Evolutionary conservation across 1,139 yeast genomes (phyloP).

Genomic region (Saccharomyces pastorianus): DNA sequence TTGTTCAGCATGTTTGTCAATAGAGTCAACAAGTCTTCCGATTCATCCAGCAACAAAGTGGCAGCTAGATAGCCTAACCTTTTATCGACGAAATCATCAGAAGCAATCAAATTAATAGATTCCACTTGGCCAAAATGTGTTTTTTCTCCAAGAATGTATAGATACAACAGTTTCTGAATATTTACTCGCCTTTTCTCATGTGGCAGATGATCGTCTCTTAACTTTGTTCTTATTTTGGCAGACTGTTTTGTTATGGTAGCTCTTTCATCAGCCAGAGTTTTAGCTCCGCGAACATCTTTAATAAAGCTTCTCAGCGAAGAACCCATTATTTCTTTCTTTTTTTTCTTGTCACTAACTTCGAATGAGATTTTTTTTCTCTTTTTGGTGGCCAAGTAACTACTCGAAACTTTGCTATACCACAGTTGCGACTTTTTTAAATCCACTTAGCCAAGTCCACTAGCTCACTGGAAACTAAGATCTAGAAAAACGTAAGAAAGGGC

Average conservation of each 20-base stretch:
- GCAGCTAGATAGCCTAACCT: constrained; percentile 91
- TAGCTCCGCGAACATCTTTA: constrained; percentile 83
- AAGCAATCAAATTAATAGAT: constrained; percentile 83
- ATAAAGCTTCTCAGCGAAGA: constrained; percentile 74
- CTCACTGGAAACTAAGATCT: no score
- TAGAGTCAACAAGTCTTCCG: constrained; percentile 87
- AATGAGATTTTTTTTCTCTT: background rate
- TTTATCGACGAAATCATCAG: constrained; percentile 79
- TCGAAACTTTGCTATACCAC: no score
- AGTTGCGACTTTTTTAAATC: no score
- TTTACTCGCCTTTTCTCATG: constrained; percentile 69
- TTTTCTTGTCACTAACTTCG: background rate
- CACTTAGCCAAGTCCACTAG: no score
- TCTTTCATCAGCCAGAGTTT: constrained; percentile 94
- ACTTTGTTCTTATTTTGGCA: constrained; percentile 86
- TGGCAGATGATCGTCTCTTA: constrained; percentile 77
- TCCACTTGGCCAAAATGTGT: constrained; percentile 98
- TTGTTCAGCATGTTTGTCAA: constrained; percentile 86
- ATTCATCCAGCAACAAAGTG: constrained; percentile 79
- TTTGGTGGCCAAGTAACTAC: no score
- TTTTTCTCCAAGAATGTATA: constrained; percentile 91
- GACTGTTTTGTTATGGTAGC: constrained; percentile 86
- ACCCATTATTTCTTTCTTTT: constrained; percentile 38
- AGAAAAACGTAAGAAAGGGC: no score
- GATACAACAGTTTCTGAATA: constrained; percentile 78